These are phyloP conservation scores for Rhizopogon vinicolor DNA, from an alignment of 768 basidiomycete genomes.

Conservation along the genomic window DNA sequence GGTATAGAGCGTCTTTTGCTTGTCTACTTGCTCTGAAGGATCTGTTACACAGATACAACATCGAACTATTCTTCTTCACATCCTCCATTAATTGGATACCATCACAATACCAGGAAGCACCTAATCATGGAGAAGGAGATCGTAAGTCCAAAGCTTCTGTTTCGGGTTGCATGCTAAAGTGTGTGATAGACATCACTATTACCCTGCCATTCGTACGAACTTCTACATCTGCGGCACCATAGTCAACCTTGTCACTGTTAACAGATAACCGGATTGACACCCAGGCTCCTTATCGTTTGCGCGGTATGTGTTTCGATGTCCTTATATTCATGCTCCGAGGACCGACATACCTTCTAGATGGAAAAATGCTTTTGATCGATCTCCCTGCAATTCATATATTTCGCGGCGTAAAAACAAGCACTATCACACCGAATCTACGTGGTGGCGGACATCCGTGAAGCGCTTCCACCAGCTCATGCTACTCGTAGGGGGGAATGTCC, in stretches of 20 bases:
- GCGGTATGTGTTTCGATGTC: conserved; percentile 20
- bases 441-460: conserved; percentile 11
- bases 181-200: conserved; percentile 47
- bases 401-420: conserved; percentile 20
- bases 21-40: not conserved
- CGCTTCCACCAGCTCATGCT: conserved; percentile 24
- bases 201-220: conserved; percentile 47
- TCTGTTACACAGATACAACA: conserved; percentile 32
- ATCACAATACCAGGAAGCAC: conserved; percentile 54
- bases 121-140: conserved; percentile 37
- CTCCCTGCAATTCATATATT: conserved; percentile 52
- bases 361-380: conserved; percentile 31
- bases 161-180: not conserved
- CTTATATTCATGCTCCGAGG: not conserved
- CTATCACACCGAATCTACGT: conserved; percentile 19
- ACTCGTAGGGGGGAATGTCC: conserved; percentile 27
- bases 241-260: not conserved
- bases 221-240: not conserved
- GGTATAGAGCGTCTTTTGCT: conserved; percentile 25
- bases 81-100: conserved; percentile 67
- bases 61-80: conserved; percentile 65
- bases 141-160: conserved; percentile 33
- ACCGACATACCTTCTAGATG: conserved; percentile 9
- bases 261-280: conserved; percentile 27
- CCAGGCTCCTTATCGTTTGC: conserved; percentile 39